Conservation (phyloP, 2,329 filamentous ascomycete genomes). For the Aspergillus calidoustus region DNA sequence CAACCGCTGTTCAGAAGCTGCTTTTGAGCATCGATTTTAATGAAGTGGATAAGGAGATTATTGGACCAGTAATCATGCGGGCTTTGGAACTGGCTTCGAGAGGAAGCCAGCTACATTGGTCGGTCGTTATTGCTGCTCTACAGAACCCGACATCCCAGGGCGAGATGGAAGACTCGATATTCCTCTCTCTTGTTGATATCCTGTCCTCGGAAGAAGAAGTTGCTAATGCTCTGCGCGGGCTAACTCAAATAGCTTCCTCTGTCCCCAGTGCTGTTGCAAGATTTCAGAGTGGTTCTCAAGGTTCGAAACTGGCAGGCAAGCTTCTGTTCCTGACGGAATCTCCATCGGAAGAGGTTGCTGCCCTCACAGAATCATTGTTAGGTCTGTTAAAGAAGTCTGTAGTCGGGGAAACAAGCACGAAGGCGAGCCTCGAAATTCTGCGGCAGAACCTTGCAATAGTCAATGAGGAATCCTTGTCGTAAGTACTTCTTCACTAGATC, state of each 20-base stretch:
- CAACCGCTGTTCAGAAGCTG: slow-evolving; percentile 43
- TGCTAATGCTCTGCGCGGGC: slow-evolving; percentile 47
- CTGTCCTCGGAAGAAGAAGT: slow-evolving; percentile 45
- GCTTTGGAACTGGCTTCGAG: slow-evolving; percentile 41
- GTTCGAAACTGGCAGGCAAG: slow-evolving; percentile 56
- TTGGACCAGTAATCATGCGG: slow-evolving; percentile 41
- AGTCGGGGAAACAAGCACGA: slow-evolving; percentile 46
- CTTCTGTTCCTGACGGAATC: slow-evolving; percentile 61
- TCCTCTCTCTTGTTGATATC: slow-evolving; percentile 45
- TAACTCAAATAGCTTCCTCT: slow-evolving; percentile 50
- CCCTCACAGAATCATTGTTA: slow-evolving; percentile 42
- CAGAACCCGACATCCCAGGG: slow-evolving; percentile 42
- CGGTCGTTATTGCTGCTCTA: slow-evolving; percentile 43
- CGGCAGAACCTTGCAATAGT: slow-evolving; percentile 56
- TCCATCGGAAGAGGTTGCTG: slow-evolving; percentile 55
- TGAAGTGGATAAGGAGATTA: slow-evolving; percentile 40
- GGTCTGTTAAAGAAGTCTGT: slow-evolving; percentile 39
- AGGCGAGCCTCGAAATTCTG: slow-evolving; percentile 58
- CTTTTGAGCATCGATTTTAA: slow-evolving; percentile 43
- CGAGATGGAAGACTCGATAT: slow-evolving; percentile 40
- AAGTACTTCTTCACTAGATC: slow-evolving; percentile 29
- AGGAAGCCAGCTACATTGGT: slow-evolving; percentile 44
- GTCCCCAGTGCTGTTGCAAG: slow-evolving; percentile 47
- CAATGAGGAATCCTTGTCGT: slow-evolving; percentile 50
- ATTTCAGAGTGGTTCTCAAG: slow-evolving; percentile 51